phyloP scores from a whole-genome alignment of 2,329 filamentous ascomycete genomes.

The Colletotrichum incanum region DNA sequence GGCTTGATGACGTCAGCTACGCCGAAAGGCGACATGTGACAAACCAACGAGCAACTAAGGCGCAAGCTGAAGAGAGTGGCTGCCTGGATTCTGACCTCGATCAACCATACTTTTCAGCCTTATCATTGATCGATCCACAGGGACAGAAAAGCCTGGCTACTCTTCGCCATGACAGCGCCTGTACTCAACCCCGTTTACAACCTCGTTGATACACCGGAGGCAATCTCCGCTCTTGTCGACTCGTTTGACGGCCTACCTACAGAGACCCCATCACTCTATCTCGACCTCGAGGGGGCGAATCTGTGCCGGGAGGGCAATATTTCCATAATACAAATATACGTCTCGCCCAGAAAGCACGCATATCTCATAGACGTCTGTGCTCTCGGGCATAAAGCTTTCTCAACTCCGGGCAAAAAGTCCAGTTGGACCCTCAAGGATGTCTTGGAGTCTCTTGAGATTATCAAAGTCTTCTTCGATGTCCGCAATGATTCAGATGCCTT shows the following conservation, averaged over 20 bases:
- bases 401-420: neutral
- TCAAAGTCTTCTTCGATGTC: conserved; percentile 72
- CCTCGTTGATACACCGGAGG: conserved; percentile 40
- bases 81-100: no score
- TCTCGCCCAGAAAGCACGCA: conserved; percentile 48
- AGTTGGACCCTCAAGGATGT: conserved; percentile 54
- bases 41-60: no score
- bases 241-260: no score
- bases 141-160: no score
- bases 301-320: conserved; percentile 60
- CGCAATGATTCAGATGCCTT: conserved; percentile 72
- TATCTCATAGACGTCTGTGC: conserved; percentile 63
- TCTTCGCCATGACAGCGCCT: neutral
- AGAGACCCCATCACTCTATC: conserved; percentile 57
- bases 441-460: conserved; percentile 59
- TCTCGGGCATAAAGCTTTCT: conserved; percentile 54
- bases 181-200: neutral
- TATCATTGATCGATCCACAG: no score
- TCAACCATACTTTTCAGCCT: no score
- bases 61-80: no score
- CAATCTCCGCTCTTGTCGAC: conserved; percentile 44
- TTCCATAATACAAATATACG: conserved; percentile 60
- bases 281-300: conserved; percentile 65
- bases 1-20: no score
- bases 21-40: no score